phyloP scores from a whole-genome alignment of 306 rosid species.

The Alnus glutinosa region DNA sequence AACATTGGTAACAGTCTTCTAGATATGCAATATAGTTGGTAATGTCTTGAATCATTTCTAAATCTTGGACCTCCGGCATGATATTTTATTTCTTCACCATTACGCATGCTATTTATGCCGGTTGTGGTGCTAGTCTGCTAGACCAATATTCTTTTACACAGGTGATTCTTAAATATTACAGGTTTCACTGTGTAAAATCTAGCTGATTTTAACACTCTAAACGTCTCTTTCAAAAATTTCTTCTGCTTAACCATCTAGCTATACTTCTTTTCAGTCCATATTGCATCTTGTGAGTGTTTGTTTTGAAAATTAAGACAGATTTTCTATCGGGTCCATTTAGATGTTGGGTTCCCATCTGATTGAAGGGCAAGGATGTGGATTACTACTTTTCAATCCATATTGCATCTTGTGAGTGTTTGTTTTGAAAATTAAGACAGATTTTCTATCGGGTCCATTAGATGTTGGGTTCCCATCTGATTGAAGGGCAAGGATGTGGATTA shows the following conservation, averaged over 20 bases:
- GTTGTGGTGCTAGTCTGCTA: neutral
- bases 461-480: neutral
- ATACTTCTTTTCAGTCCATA: neutral
- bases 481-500: neutral
- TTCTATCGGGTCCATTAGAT: neutral
- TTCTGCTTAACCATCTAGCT: neutral
- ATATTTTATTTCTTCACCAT: neutral
- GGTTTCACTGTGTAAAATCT: neutral
- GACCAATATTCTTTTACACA: neutral
- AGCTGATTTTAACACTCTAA: neutral
- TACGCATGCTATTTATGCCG: neutral
- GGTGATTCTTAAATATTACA: neutral
- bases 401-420: neutral
- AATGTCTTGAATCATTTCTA: neutral
- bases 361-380: neutral
- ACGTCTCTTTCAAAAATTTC: neutral
- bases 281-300: neutral
- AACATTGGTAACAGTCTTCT: neutral
- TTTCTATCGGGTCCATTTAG: neutral
- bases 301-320: neutral
- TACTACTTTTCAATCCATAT: neutral
- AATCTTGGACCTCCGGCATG: neutral
- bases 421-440: neutral
- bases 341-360: neutral
- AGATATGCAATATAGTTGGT: neutral